Conservation (phyloP, 306 rosid species). For the Quercus mongolica region DNA sequence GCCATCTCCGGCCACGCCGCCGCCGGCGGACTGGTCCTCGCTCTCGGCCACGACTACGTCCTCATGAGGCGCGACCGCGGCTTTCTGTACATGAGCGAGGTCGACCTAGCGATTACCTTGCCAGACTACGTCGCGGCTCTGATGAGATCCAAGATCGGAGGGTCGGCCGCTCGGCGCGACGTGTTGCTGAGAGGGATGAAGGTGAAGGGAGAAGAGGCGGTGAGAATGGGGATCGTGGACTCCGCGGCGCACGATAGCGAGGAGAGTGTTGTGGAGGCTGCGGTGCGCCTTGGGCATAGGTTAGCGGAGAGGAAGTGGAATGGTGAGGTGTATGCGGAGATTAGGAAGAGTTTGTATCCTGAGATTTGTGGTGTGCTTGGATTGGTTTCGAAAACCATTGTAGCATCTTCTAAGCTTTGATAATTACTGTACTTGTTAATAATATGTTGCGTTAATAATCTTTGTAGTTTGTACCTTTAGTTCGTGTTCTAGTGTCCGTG, state of each 20-base stretch:
- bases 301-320: conserved; percentile 31
- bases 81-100: no score
- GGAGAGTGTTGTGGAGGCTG: conserved; percentile 20
- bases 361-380: conserved; percentile 17
- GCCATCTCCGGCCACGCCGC: no score
- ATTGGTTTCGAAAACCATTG: background rate
- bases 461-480: no score
- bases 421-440: no score
- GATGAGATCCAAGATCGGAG: conserved; percentile 17
- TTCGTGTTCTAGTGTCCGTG: no score
- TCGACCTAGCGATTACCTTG: accelerated
- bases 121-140: accelerated
- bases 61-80: no score
- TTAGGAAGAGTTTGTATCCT: conserved; percentile 37
- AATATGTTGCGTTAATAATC: background rate
- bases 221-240: background rate
- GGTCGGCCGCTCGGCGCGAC: conserved; percentile 10
- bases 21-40: no score
- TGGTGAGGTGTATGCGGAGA: conserved; percentile 24
- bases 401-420: conserved; percentile 21
- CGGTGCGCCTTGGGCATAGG: conserved; percentile 20
- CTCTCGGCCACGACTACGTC: no score
- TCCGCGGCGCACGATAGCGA: background rate
- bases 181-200: conserved; percentile 33
- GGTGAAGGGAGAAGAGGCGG: conserved; percentile 28